Conservation (phyloP, 1,284 basidiomycete species). For the Pascua sp. region DNA sequence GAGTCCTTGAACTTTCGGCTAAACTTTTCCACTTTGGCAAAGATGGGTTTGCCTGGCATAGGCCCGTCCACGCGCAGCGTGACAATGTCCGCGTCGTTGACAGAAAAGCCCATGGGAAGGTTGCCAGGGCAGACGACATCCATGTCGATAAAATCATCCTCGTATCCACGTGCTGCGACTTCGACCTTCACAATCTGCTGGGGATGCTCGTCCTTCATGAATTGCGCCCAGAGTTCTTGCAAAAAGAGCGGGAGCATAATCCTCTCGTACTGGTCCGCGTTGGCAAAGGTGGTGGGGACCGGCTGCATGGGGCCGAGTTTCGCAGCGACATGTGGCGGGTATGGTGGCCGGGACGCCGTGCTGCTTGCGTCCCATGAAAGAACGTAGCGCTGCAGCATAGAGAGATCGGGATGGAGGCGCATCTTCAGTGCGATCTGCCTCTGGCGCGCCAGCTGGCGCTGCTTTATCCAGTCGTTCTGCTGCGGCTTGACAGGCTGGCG, state of each 20-base stretch:
- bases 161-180: conserved; percentile 54
- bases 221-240: conserved; percentile 93
- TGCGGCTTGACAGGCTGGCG: conserved; percentile 52
- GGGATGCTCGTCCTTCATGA: conserved; percentile 67
- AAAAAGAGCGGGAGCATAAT: conserved; percentile 84
- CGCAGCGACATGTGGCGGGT: conserved; percentile 55
- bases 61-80: conserved; percentile 64
- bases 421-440: conserved; percentile 54
- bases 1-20: conserved; percentile 54
- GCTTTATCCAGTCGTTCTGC: background rate
- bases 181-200: conserved; percentile 63
- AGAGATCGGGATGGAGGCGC: conserved; percentile 78
- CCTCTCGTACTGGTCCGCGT: conserved; percentile 66
- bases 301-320: conserved; percentile 40
- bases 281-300: conserved; percentile 66
- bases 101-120: conserved; percentile 65
- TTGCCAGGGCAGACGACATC: conserved; percentile 50
- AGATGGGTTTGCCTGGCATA: conserved; percentile 47
- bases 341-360: conserved; percentile 55
- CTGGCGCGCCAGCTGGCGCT: conserved; percentile 3
- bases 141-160: conserved; percentile 47
- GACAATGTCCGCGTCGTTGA: conserved; percentile 77
- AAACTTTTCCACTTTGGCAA: conserved; percentile 79
- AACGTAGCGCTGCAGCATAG: conserved; percentile 71
- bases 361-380: conserved; percentile 83